Base-by-base conservation (phyloP, 176 grass and related monocot genomes). In the Ensete glaucum region DNA sequence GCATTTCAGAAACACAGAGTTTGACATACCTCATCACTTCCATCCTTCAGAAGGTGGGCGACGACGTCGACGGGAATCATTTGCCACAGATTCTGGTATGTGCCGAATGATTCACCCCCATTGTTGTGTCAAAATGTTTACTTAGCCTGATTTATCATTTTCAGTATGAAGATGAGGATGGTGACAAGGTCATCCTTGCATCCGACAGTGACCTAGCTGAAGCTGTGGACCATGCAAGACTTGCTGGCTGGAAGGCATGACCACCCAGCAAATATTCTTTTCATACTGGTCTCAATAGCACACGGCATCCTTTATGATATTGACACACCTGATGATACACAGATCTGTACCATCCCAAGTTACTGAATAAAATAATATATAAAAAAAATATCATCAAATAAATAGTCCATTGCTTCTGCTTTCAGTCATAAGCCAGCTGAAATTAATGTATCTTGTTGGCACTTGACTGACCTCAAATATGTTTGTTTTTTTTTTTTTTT, bases 161-260 rank as follows among this genome's bases (percentile, higher is more conserved):
- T 71, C 78, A 96, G 89, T 96, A 96, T 54, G 89, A 92, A 80
- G 92, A 96, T 52, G 89, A 96, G 69, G 92, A 96, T 80, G 29
- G 43, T 24, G 92, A 96, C 81, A 92, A 77, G 70, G 92, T 92
- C 53, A 73, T 96, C 53, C 87, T 96, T 14, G 84, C 87, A 24
- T 92, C 87, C 1, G 89, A 92, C 51, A 84, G 82, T 12, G 89
- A 96, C 54, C 86, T 96, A 49, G 76, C 68, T 53, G 87, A 89
- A 21, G 92, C 89, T 52, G 82, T 92, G 13, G 92, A 92, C 25
- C 89, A 96, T 55, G 92, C 92, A 12, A 87, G 89, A 81, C 78
- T 92, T 43, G 87, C 82, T 52, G 87, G 92, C 57, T 92, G 84
- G 89, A 96, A 96, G 92, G 92, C 79, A 89, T 11, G 77, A 77